Evolutionary conservation across 1,284 basidiomycete species (phyloP), one percentile per base, ranked within the genome.

Genomic region (Cutaneotrichosporon sp.): DNA sequence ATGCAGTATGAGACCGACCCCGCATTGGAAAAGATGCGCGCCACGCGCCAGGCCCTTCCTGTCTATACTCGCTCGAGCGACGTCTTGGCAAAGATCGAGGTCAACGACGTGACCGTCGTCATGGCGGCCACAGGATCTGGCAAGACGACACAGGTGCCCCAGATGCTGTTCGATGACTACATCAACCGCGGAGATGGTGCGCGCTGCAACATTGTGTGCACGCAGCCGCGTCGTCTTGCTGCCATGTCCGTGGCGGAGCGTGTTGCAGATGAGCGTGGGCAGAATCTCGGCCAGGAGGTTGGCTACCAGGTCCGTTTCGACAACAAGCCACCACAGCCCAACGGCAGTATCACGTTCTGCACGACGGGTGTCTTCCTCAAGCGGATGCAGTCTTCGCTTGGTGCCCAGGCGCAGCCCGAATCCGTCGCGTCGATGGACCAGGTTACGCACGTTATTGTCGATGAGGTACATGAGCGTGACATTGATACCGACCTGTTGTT

Each of bases 271-370:
- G 96, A 98, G 79, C 85, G 96, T 57, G 91, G 90, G 10, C 89
- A 97, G 76, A 65, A 70, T 0, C 72, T 91, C 2, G 93, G 95
- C 8, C 81, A 84, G 46, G 82, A 84, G 21, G 86, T 98, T 60
- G 95, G 95, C 2, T 97, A 97, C 76, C 91, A 93, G 73, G 93
- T 97, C 62, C 88, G 96, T 49, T 97, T 97, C 77, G 93, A 98
- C 70, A 82, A 86, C 60, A 90, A 89, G 72, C 82, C 86, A 0
- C 93, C 95, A 3, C 86, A 90, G 70, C 86, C 87, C 11, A 86
- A 96, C 77, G 96, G 95, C 6, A 81, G 78, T 63, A 86, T 97
- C 80, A 92, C 91, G 1, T 98, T 95, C 81, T 97, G 92, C 82
- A 98, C 96, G 5, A 94, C 91, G 14, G 93, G 95, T 70, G 86